Percentiles rank a stretch among this genome's conserved stretches.
These are phyloP conservation scores for Brassica carinata DNA, from an alignment of 345 rosid species.

Conservation along the genomic window DNA sequence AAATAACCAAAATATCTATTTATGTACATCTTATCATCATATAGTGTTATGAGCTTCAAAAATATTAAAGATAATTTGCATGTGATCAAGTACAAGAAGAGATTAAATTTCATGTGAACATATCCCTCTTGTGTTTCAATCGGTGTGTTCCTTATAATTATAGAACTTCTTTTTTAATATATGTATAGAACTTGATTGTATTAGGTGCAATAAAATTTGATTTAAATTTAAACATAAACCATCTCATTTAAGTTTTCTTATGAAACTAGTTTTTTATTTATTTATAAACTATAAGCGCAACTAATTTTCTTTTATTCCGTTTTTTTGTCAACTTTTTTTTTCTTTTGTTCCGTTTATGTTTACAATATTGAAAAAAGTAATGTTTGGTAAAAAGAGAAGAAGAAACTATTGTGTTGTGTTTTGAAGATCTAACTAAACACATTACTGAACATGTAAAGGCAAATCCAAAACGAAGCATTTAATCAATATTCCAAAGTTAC, in stretches of 20 bases:
- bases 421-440: neutral
- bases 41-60: slow-evolving; percentile 23
- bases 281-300: neutral
- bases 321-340: neutral
- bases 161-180: neutral
- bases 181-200: neutral
- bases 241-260: neutral
- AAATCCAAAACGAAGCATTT: neutral
- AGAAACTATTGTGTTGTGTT: neutral
- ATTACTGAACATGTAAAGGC: neutral
- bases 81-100: slow-evolving; percentile 47
- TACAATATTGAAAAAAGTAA: neutral
- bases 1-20: slow-evolving; percentile 21
- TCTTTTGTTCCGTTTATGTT: neutral
- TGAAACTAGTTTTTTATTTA: neutral
- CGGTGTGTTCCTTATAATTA: neutral
- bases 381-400: neutral
- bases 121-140: slow-evolving; percentile 31
- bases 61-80: slow-evolving; percentile 48
- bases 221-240: neutral
- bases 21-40: slow-evolving; percentile 29
- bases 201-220: neutral
- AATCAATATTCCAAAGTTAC: neutral
- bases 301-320: neutral
- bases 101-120: slow-evolving; percentile 72